A percentile compares a stretch with the other conserved stretches of the same genome.
Conservation (phyloP, 768 basidiomycete genomes). For the Tricholoma hemisulphureum region DNA sequence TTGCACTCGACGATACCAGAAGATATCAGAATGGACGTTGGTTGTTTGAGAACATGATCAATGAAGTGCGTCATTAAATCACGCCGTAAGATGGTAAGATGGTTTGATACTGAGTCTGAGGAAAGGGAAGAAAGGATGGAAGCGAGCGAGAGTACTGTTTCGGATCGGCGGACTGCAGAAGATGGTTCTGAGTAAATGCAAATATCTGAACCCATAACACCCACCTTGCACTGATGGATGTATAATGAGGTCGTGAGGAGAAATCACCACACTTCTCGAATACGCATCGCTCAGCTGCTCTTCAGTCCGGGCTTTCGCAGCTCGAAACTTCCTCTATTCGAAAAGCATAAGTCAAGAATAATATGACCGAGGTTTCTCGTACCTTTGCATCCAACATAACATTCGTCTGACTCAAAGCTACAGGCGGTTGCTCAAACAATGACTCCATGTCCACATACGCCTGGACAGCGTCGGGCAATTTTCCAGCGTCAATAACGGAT, state of each 20-base stretch:
- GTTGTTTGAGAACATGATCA: conserved; percentile 55
- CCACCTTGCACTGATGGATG: conserved; percentile 48
- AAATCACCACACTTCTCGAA: conserved; percentile 53
- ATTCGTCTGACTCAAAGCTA: conserved; percentile 48
- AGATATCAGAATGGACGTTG: conserved; percentile 40
- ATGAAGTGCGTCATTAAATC: conserved; percentile 61
- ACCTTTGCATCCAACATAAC: conserved; percentile 62
- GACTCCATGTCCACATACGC: conserved; percentile 41
- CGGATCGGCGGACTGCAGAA: conserved; percentile 56
- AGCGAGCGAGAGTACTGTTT: conserved; percentile 47
- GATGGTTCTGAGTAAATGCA: neutral
- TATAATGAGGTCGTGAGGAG: conserved; percentile 49
- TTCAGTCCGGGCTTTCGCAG: conserved; percentile 56
- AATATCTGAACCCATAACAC: conserved; percentile 3
- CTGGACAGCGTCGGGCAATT: conserved; percentile 62
- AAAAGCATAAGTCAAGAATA: neutral
- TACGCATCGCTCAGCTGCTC: conserved; percentile 75
- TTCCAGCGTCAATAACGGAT: conserved; percentile 50
- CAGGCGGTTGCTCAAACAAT: conserved; percentile 47
- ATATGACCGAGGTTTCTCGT: conserved; percentile 14
- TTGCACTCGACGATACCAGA: conserved; percentile 41
- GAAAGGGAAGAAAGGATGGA: conserved; percentile 62
- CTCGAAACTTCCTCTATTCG: conserved; percentile 54
- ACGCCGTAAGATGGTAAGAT: conserved; percentile 61
- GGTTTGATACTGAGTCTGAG: conserved; percentile 48